Evolutionary conservation across 2,329 filamentous ascomycete species (phyloP).

Genomic region (Sporothrix brasiliensis): DNA sequence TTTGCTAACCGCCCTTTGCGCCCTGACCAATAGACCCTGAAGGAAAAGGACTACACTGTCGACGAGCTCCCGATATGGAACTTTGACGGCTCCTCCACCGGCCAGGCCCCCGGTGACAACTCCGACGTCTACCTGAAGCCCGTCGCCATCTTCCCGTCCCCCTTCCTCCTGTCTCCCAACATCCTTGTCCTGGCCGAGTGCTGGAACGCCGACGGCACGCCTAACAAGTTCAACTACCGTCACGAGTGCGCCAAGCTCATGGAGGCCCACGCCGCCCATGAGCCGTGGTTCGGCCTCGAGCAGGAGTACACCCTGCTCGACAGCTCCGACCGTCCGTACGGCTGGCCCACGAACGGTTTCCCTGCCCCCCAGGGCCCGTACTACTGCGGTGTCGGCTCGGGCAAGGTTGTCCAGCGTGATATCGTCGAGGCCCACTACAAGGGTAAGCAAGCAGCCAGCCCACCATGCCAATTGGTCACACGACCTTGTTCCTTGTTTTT

Average conservation of each 20-base stretch:
- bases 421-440: slow-evolving; percentile 85
- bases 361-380: slow-evolving; percentile 91
- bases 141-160: slow-evolving; percentile 72
- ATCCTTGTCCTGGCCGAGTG: slow-evolving; percentile 93
- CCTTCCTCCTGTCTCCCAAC: slow-evolving; percentile 73
- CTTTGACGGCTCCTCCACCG: slow-evolving; percentile 76
- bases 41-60: slow-evolving; percentile 37
- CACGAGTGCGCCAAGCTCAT: slow-evolving; percentile 89
- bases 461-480: slow-evolving; percentile 17
- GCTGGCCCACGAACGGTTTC: slow-evolving; percentile 86
- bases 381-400: slow-evolving; percentile 97
- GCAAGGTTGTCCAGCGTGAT: slow-evolving; percentile 97
- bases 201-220: slow-evolving; percentile 89
- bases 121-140: slow-evolving; percentile 63
- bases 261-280: slow-evolving; percentile 77
- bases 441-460: slow-evolving; percentile 37
- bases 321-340: slow-evolving; percentile 82
- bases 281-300: slow-evolving; percentile 97
- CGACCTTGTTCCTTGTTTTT: background rate
- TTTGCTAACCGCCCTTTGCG: slow-evolving; percentile 18
- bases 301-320: slow-evolving; percentile 97
- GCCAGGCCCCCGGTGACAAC: slow-evolving; percentile 75
- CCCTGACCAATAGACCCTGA: slow-evolving; percentile 34
- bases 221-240: slow-evolving; percentile 98
- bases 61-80: slow-evolving; percentile 75